Conservation (phyloP, 805 yeast genomes). For the Zygoascus flipseniorum region DNA sequence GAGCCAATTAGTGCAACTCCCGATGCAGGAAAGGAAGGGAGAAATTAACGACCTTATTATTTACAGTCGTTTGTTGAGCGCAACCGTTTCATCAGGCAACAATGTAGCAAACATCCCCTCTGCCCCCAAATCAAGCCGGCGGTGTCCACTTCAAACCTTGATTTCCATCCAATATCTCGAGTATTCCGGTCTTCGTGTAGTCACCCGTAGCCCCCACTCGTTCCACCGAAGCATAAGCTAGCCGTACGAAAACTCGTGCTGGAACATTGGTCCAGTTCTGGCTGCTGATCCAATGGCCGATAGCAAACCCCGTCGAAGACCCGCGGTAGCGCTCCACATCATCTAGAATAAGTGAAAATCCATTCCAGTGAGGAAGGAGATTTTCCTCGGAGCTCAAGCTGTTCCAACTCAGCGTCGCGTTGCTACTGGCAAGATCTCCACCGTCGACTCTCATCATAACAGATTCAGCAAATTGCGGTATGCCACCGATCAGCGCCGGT, state of each 20-base stretch:
- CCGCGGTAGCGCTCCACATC: slow-evolving; percentile 75
- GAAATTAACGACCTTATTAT: too few relatives aligned
- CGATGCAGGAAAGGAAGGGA: too few relatives aligned
- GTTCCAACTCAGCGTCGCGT: slow-evolving; percentile 16
- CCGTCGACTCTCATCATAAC: neutral
- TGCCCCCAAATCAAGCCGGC: slow-evolving; percentile 5
- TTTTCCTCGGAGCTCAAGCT: slow-evolving; percentile 3
- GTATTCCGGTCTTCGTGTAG: slow-evolving; percentile 16
- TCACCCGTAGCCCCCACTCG: slow-evolving; percentile 13
- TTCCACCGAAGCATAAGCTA: slow-evolving; percentile 15
- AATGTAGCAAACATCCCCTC: too few relatives aligned
- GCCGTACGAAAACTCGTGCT: slow-evolving; percentile 13
- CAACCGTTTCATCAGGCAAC: too few relatives aligned
- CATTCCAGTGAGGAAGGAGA: slow-evolving; percentile 27
- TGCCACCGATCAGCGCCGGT: slow-evolving; percentile 35
- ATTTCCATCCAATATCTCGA: slow-evolving; percentile 7
- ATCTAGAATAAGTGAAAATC: slow-evolving; percentile 61
- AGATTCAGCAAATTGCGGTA: slow-evolving; percentile 10
- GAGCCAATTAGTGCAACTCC: too few relatives aligned
- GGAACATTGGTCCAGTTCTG: slow-evolving; percentile 1
- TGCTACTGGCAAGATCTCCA: slow-evolving; percentile 15
- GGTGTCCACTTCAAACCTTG: neutral
- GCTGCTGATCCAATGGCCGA: slow-evolving; percentile 28
- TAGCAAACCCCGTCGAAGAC: slow-evolving; percentile 35
- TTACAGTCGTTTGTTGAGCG: too few relatives aligned